Conservation (phyloP, 768 basidiomycete genomes). For the Floccularia luteovirens region DNA sequence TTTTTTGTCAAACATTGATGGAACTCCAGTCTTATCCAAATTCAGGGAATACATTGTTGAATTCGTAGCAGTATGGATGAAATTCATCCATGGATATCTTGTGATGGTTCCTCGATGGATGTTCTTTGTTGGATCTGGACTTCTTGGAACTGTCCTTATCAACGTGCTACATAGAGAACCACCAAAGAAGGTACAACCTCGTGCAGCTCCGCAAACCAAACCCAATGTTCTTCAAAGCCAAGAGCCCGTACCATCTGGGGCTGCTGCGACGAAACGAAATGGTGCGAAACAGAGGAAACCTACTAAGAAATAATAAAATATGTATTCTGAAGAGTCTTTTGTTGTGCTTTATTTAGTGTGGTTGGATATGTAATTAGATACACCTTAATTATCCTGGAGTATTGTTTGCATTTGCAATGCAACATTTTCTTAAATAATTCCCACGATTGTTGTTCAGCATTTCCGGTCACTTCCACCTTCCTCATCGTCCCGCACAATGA, state of each 20-base stretch:
- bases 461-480: slow-evolving; percentile 1
- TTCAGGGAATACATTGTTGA: slow-evolving; percentile 64
- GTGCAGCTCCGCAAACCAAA: not conserved
- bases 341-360: no score
- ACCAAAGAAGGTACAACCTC: not conserved
- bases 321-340: not conserved
- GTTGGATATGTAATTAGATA: no score
- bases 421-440: no score
- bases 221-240: not conserved
- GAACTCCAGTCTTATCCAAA: slow-evolving; percentile 1
- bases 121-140: slow-evolving; percentile 59
- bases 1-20: not conserved
- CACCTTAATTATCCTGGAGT: no score
- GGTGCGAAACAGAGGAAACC: not conserved
- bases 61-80: slow-evolving; percentile 40
- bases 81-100: slow-evolving; percentile 43
- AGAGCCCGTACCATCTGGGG: slow-evolving; percentile 3
- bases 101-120: slow-evolving; percentile 65
- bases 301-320: not conserved
- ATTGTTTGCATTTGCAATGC: no score
- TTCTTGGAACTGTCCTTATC: slow-evolving; percentile 58
- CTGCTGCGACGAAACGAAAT: slow-evolving; percentile 4
- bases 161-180: slow-evolving; percentile 55
- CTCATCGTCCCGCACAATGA: slow-evolving; percentile 29
- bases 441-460: no score